phyloP scores from a whole-genome alignment of 257 asterid genomes.

The Penstemon davidsonii region DNA sequence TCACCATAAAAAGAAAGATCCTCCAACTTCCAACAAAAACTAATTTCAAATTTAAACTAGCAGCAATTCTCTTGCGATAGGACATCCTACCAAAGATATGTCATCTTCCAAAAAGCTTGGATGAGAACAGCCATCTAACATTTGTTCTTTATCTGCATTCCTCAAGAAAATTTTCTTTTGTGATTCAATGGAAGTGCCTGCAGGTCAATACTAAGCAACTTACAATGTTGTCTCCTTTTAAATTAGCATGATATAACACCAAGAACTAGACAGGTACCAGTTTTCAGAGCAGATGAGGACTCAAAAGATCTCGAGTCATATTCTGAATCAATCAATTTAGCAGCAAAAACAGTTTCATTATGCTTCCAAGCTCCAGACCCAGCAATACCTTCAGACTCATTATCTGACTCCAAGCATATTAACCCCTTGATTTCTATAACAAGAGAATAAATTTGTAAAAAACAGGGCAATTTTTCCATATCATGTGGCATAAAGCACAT shows the following conservation, averaged over 20 bases:
- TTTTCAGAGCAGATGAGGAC: slow-evolving; percentile 47
- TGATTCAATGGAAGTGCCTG: slow-evolving; percentile 37
- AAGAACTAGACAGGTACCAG: slow-evolving; percentile 26
- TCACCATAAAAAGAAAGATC: slow-evolving; percentile 16
- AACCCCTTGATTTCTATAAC: slow-evolving; percentile 44
- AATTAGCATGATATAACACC: slow-evolving; percentile 16
- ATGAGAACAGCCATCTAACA: slow-evolving; percentile 35
- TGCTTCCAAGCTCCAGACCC: slow-evolving; percentile 33
- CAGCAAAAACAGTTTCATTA: slow-evolving; percentile 35
- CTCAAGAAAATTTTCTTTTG: slow-evolving; percentile 32
- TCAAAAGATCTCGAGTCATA: slow-evolving; percentile 36
- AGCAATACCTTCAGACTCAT: slow-evolving; percentile 50
- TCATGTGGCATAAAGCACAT: slow-evolving; percentile 16
- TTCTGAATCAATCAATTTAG: slow-evolving; percentile 37
- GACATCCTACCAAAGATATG: slow-evolving; percentile 49
- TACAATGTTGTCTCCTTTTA: slow-evolving; percentile 5
- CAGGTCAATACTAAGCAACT: slow-evolving; percentile 34
- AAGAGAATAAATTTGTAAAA: slow-evolving; percentile 4
- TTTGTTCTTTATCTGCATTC: slow-evolving; percentile 31
- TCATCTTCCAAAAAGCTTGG: slow-evolving; percentile 37
- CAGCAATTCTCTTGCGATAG: slow-evolving; percentile 26
- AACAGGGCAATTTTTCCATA: not conserved
- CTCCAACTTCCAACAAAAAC: slow-evolving; percentile 13
- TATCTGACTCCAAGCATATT: slow-evolving; percentile 70
- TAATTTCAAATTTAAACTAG: slow-evolving; percentile 7